These are phyloP conservation scores for Pisolithus thermaeus DNA, from an alignment of 1,284 basidiomycete genomes.

Conservation along the genomic window DNA sequence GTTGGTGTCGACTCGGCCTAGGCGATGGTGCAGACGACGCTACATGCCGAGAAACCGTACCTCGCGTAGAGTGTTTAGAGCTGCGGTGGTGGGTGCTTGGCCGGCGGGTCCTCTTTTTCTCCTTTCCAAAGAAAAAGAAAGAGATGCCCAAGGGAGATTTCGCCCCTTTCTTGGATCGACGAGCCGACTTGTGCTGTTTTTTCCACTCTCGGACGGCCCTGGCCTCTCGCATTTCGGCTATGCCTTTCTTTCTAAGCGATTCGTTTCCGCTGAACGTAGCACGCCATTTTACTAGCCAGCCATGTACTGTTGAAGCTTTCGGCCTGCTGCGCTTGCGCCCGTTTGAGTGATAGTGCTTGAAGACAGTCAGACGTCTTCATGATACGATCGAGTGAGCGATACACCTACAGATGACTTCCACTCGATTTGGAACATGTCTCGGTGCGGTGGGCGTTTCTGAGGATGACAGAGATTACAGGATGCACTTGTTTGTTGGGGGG, in stretches of 20 bases:
- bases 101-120: conserved; percentile 9
- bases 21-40: conserved; percentile 13
- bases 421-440: conserved; percentile 33
- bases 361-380: conserved; percentile 4
- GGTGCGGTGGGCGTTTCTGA: conserved; percentile 4
- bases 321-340: conserved; percentile 43
- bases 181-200: conserved; percentile 19
- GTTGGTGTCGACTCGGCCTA: conserved; percentile 1
- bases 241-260: conserved; percentile 41
- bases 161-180: conserved; percentile 12
- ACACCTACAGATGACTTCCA: conserved; percentile 35
- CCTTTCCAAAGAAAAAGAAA: conserved; percentile 16
- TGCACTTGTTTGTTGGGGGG: conserved; percentile 2
- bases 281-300: conserved; percentile 74
- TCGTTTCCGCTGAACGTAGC: conserved; percentile 68
- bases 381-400: conserved; percentile 4
- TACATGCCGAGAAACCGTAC: conserved; percentile 7
- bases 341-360: conserved; percentile 41
- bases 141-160: conserved; percentile 12
- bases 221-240: conserved; percentile 53
- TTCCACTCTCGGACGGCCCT: conserved; percentile 24
- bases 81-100: conserved; percentile 3
- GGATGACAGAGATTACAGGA: conserved; percentile 6
- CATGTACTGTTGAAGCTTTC: conserved; percentile 63
- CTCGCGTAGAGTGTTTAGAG: conserved; percentile 11